Percentiles rank a stretch among this genome's conserved stretches.
Evolutionary conservation across 805 yeast species (phyloP).

Genomic region (Metschnikowia lochheadii): DNA sequence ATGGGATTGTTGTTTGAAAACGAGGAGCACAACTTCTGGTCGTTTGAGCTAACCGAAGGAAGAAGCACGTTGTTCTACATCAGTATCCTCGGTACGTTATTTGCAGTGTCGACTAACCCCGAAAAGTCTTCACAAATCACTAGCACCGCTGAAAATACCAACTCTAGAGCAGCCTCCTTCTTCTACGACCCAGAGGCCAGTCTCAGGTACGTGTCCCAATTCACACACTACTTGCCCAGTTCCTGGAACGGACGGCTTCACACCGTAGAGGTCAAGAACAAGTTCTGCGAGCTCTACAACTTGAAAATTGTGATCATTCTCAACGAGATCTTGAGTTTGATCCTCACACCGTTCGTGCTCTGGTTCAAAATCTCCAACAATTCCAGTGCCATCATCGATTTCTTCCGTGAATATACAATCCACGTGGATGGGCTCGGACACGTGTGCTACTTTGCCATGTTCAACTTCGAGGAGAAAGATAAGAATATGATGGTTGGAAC

Average conservation of each 20-base stretch:
- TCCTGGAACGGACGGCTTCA: conserved; percentile 86
- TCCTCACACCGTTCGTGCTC: conserved; percentile 83
- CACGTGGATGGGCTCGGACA: conserved; percentile 94
- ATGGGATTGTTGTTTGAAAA: conserved; percentile 78
- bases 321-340: conserved; percentile 75
- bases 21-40: conserved; percentile 70
- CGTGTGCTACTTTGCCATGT: conserved; percentile 92
- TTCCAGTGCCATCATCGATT: conserved; percentile 77
- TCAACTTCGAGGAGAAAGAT: conserved; percentile 65
- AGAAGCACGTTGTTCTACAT: conserved; percentile 83
- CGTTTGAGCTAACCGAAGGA: conserved; percentile 81
- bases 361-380: conserved; percentile 77
- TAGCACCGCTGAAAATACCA: conserved; percentile 22
- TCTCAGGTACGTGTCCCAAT: conserved; percentile 73
- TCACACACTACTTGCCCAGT: conserved; percentile 85
- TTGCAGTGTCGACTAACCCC: conserved; percentile 77
- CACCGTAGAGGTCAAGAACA: conserved; percentile 76
- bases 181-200: conserved; percentile 94
- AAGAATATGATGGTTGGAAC: conserved; percentile 39
- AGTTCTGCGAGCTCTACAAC: conserved; percentile 76
- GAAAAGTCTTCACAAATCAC: conserved; percentile 28
- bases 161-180: conserved; percentile 25
- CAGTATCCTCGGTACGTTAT: conserved; percentile 80
- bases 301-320: conserved; percentile 65
- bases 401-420: conserved; percentile 82